These are phyloP conservation scores for Lentinula sp. DNA, from an alignment of 768 basidiomycete genomes.

Conservation along the genomic window DNA sequence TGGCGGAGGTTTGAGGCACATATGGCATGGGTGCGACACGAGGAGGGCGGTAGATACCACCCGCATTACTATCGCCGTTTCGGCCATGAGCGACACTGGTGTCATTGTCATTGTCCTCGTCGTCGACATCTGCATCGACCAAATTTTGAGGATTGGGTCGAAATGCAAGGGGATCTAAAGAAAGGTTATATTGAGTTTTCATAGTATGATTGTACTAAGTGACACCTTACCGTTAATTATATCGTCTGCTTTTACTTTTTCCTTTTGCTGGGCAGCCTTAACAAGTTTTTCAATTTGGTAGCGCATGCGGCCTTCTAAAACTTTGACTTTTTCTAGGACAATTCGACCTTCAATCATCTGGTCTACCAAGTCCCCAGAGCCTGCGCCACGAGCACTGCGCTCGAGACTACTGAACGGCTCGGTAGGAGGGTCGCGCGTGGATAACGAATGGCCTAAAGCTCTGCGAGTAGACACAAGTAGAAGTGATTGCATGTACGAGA, in stretches of 20 bases:
- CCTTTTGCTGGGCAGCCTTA: constrained; percentile 61
- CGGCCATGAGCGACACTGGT: constrained; percentile 5
- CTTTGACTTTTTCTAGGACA: constrained; percentile 83
- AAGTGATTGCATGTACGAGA: constrained; percentile 84
- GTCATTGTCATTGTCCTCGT: constrained; percentile 19
- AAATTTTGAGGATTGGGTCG: constrained; percentile 84
- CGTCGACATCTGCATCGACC: constrained; percentile 33
- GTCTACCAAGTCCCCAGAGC: constrained; percentile 73
- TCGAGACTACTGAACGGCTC: constrained; percentile 47
- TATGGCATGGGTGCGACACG: constrained; percentile 89
- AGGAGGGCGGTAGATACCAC: constrained; percentile 75
- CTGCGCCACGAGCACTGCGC: constrained; percentile 48
- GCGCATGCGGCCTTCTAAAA: constrained; percentile 79
- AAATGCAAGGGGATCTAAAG: constrained; percentile 84
- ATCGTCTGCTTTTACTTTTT: constrained; percentile 24
- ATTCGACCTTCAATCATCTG: constrained; percentile 74
- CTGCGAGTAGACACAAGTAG: constrained; percentile 69
- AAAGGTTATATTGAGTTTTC: background rate
- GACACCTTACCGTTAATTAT: constrained; percentile 52
- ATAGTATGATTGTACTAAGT: background rate
- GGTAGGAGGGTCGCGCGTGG: constrained; percentile 39
- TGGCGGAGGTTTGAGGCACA: constrained; percentile 42
- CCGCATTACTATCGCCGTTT: constrained; percentile 6
- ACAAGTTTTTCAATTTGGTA: constrained; percentile 97
- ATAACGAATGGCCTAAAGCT: constrained; percentile 58